Base-by-base conservation (phyloP, 1,139 yeast species). In the Scheffersomyces stambukii region DNA sequence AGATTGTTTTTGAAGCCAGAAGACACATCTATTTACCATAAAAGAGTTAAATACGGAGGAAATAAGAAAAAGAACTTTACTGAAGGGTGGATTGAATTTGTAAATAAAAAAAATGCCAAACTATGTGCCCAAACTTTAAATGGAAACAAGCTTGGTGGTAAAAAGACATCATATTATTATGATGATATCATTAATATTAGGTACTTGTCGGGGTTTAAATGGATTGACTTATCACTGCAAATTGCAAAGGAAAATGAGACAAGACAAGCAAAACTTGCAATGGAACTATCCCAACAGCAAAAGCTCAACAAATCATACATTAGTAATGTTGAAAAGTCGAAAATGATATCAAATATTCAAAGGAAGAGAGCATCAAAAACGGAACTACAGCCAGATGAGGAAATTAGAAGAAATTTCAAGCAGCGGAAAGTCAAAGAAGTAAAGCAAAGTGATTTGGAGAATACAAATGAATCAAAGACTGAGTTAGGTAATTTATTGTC, bases 61-160 rank as follows among this genome's bases (percentile, higher is more conserved):
- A 93, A 91, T 55, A 88, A 86, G 57, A 89, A 89, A 60, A 73
- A 73, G 50, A 81, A 75, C 55, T 93, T 75, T 50, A 84, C 83
- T 11, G 98, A 93, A 63, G 99, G 98, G 6, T 91, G 99, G 99
- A 93, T 85, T 6, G 99, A 91, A 57, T 93, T 85, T 57, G 62
- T 71, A 11, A 75, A 77, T 48, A 91, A 91, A 52, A 74, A 72
- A 44, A 84, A 88, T 46, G 98, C 98, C 1, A 91, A 91, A 53
- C 56, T 86, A 17, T 89, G 95, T 38, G 95, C 94, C 4, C 66
- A 68, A 6, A 82, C 96, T 0, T 60, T 93, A 45, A 93, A 91
- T 50, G 96, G 95, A 8, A 83, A 85, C 47, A 84, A 70, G 11
- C 62, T 91, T 23, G 98, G 98, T 17, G 98, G 98, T 17, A 86